Conservation (phyloP, 2,329 filamentous ascomycete genomes). For the Trichophyton schoenleinii region DNA sequence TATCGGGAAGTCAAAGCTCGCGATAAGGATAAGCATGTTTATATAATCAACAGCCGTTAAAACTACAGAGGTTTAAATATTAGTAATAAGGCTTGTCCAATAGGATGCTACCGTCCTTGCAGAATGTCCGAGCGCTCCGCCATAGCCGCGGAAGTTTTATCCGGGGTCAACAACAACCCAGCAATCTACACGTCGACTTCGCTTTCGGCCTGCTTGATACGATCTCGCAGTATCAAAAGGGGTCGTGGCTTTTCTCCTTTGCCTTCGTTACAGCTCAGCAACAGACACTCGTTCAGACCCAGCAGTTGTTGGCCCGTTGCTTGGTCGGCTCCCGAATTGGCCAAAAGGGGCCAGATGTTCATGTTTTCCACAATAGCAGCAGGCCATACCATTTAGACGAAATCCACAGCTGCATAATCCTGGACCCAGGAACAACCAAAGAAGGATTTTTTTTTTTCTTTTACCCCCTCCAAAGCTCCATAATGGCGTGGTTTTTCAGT, state of each 20-base stretch:
- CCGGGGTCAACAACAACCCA: not conserved
- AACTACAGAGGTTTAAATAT: not conserved
- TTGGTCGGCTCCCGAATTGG: not conserved
- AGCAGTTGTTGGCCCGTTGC: not conserved
- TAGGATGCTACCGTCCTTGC: not conserved
- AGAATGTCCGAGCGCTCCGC: slow-evolving; percentile 1
- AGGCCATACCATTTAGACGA: not conserved
- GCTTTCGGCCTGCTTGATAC: not conserved
- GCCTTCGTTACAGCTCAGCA: not conserved
- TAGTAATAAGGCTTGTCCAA: not conserved
- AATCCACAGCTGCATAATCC: not conserved
- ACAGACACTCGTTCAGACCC: not conserved
- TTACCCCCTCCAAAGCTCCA: not conserved
- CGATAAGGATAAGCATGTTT: not conserved
- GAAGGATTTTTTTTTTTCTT: no score
- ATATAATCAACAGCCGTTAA: not conserved
- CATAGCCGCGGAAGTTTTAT: not conserved
- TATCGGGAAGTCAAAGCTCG: no score
- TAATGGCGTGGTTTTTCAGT: slow-evolving; percentile 19
- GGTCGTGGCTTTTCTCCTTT: not conserved
- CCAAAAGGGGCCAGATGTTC: not conserved
- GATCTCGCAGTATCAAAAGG: not conserved
- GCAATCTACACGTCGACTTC: slow-evolving; percentile 1
- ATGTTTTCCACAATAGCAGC: not conserved
- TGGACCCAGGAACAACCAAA: not conserved